Conservation (phyloP, 805 yeast genomes). For the Nakazawaea ernobii region DNA sequence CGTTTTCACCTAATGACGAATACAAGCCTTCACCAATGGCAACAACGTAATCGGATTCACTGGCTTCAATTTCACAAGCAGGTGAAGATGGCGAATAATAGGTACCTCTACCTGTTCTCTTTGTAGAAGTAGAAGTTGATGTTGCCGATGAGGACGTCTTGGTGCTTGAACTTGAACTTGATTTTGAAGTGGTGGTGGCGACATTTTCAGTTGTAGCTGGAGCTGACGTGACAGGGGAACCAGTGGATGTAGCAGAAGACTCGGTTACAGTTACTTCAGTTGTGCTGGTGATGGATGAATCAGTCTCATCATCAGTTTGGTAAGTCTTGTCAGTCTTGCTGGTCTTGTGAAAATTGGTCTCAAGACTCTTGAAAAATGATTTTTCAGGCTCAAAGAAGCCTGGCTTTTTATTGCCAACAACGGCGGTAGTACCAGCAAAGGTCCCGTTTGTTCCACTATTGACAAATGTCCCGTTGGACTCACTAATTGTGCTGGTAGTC, state of each 20-base stretch:
- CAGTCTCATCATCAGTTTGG: too few species aligned
- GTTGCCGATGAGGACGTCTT: not conserved
- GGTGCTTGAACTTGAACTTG: not conserved
- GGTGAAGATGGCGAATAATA: constrained; percentile 38
- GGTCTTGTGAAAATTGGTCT: too few species aligned
- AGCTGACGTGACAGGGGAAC: not conserved
- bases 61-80: constrained; percentile 47
- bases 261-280: not conserved
- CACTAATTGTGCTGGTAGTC: too few species aligned
- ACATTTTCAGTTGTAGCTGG: not conserved
- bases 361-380: too few species aligned
- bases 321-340: too few species aligned
- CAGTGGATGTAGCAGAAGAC: not conserved
- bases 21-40: constrained; percentile 44
- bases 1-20: constrained; percentile 31
- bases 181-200: not conserved
- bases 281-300: too few species aligned
- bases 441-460: too few species aligned
- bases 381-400: too few species aligned
- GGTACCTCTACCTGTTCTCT: constrained; percentile 34
- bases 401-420: too few species aligned
- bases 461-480: too few species aligned
- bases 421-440: too few species aligned
- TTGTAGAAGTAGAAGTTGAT: constrained; percentile 14
- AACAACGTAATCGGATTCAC: constrained; percentile 43